These are phyloP conservation scores for Triticum monococcum DNA, from an alignment of 176 grass and related monocot species.

Conservation along the genomic window DNA sequence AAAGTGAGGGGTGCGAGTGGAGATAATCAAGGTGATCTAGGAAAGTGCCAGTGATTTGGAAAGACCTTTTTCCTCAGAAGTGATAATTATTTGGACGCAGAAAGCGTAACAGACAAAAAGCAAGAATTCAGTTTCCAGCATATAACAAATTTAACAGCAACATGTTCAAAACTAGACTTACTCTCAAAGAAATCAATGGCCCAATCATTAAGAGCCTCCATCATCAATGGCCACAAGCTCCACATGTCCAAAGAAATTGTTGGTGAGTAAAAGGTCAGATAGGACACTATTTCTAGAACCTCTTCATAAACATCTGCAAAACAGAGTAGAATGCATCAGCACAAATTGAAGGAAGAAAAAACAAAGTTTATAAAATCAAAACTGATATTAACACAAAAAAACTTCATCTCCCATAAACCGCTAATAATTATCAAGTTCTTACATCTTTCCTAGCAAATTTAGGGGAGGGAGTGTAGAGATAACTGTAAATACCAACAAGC, in stretches of 20 bases:
- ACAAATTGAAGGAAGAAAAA: background rate
- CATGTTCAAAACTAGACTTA: slow-evolving; percentile 46
- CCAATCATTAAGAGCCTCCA: slow-evolving; percentile 92
- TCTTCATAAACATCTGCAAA: slow-evolving; percentile 96
- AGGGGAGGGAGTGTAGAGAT: background rate
- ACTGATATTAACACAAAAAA: slow-evolving; percentile 8
- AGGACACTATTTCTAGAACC: slow-evolving; percentile 93
- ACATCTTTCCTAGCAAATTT: background rate
- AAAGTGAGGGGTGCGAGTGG: background rate
- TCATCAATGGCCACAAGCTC: slow-evolving; percentile 93
- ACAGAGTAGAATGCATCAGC: slow-evolving; percentile 8
- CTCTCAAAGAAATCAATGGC: slow-evolving; percentile 98
- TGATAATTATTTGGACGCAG: background rate
- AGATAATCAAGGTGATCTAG: background rate
- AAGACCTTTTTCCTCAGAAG: background rate
- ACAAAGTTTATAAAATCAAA: slow-evolving; percentile 2
- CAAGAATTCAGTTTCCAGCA: background rate
- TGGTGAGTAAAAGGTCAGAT: slow-evolving; percentile 90
- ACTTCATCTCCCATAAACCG: background rate
- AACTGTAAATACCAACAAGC: background rate
- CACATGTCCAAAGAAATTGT: slow-evolving; percentile 93
- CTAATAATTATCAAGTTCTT: background rate
- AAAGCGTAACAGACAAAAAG: background rate
- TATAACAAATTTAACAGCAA: background rate
- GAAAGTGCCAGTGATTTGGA: background rate